These are phyloP conservation scores for Xerocomellus dryophilus DNA, from an alignment of 768 basidiomycete species.

Conservation along the genomic window DNA sequence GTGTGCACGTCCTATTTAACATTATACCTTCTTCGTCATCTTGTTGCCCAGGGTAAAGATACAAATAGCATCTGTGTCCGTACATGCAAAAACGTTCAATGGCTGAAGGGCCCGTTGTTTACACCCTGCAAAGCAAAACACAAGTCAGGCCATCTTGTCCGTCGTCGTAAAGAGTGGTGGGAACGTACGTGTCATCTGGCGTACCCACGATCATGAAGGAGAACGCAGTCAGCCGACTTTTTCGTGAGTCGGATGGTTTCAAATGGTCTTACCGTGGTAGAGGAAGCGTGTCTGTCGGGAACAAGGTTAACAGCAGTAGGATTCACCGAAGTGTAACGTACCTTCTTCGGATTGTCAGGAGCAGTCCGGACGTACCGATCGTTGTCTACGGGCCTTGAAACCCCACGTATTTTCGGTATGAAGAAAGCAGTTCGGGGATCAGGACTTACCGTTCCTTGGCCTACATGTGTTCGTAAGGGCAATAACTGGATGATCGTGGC, in stretches of 20 bases:
- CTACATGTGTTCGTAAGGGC: constrained; percentile 28
- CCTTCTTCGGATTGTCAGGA: constrained; percentile 87
- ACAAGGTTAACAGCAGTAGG: constrained; percentile 10
- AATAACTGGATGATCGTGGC: not conserved
- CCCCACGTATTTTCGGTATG: constrained; percentile 3
- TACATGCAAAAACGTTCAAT: constrained; percentile 21
- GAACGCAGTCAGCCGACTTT: constrained; percentile 16
- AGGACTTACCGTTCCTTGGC: constrained; percentile 60
- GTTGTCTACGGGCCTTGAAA: constrained; percentile 70
- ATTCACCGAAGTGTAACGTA: constrained; percentile 29
- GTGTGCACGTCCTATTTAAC: not conserved
- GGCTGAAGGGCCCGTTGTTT: constrained; percentile 14
- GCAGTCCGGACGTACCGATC: constrained; percentile 77
- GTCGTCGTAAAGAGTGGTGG: not conserved
- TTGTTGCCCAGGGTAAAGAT: constrained; percentile 13
- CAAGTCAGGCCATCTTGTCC: not conserved
- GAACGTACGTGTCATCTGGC: constrained; percentile 60
- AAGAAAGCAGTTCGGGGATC: not conserved
- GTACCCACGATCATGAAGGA: not conserved
- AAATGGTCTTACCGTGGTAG: constrained; percentile 62
- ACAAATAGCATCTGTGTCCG: constrained; percentile 18
- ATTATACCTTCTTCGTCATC: constrained; percentile 2
- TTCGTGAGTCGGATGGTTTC: not conserved
- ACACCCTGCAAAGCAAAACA: constrained; percentile 34
- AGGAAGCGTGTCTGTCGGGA: constrained; percentile 66